Evolutionary conservation across 1,139 yeast genomes (phyloP), one percentile per base, ranked within the genome.

Genomic region (Saccharomyces hybrid): DNA sequence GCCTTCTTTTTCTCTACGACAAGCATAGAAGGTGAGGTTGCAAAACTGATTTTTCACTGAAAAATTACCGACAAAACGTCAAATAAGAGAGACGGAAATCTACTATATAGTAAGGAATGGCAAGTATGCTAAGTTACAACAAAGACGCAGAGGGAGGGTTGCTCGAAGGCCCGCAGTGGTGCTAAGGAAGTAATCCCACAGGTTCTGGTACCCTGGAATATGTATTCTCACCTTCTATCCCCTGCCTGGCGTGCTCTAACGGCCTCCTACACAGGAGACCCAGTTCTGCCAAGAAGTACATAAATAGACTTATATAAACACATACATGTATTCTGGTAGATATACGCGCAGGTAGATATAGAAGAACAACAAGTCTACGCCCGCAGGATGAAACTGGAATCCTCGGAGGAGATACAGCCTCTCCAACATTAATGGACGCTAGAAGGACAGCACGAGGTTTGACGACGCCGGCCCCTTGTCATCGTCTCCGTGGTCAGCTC

Each of bases 401-500:
- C 24, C 24, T 16, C 9, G n/a, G 11, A 19, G 12, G 5, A 16
- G 9, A 4, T 16, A 12, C 38, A 16, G 21, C 11, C 19, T 38
- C n/a, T 24, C 6, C 24, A 38, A 38, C 12, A 19, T 11, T 2
- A 16, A 9, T 42, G 55, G 47, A 50, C 54, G 55, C 5, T 52
- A 52, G 19, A 58, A 14, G 4, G 57, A 42, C 9, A 53, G 42
- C 26, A 56, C 19, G 12, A 12, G 47, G 51, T 7, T 38, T 6
- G 29, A 4, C 6, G 11, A 38, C 21, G 24, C 19, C 24, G n/a
- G 24, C 44, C 24, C 44, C 44, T 19, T 19, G 24, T 16, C 24
- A 16, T 16, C 6, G 3, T 16, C 16, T 16, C 2, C 7, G 24
- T 38, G 44, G 44, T 16, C 44, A 16, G 12, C 44, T 16, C 44